These are phyloP conservation scores for Ceratocystis smalleyi DNA, from an alignment of 2,329 filamentous ascomycete species.

Conservation along the genomic window DNA sequence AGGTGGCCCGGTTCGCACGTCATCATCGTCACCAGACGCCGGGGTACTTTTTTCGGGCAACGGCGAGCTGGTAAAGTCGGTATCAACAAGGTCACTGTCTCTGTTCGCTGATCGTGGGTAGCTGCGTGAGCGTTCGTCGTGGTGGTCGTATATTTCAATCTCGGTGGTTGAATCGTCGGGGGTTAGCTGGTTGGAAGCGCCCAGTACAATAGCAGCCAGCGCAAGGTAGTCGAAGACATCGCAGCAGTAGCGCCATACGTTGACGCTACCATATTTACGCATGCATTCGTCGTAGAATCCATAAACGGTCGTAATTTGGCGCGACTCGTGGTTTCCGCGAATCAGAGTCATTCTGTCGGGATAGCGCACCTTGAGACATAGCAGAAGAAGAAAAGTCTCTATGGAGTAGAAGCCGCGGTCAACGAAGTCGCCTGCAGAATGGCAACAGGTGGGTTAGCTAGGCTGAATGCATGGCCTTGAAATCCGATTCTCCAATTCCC, in stretches of 20 bases:
- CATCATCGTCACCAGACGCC: constrained; percentile 23
- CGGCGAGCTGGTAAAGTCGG: constrained; percentile 8
- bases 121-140: constrained; percentile 52
- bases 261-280: constrained; percentile 88
- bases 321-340: constrained; percentile 86
- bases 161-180: constrained; percentile 59
- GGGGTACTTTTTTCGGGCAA: constrained; percentile 17
- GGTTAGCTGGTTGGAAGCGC: constrained; percentile 53
- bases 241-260: constrained; percentile 94
- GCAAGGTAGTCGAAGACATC: constrained; percentile 96
- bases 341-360: constrained; percentile 95
- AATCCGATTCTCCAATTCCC: not conserved
- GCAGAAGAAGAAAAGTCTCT: constrained; percentile 85
- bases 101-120: constrained; percentile 1
- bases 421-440: constrained; percentile 66
- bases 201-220: constrained; percentile 77
- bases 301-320: constrained; percentile 94
- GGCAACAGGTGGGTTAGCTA: constrained; percentile 6
- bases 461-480: constrained; percentile 9
- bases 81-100: constrained; percentile 2
- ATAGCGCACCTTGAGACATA: constrained; percentile 93
- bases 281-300: constrained; percentile 97
- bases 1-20: constrained; percentile 46
- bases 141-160: constrained; percentile 81
- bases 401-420: constrained; percentile 96